Evolutionary conservation across 345 rosid species (phyloP).

Genomic region (Atalantia buxifolia): DNA sequence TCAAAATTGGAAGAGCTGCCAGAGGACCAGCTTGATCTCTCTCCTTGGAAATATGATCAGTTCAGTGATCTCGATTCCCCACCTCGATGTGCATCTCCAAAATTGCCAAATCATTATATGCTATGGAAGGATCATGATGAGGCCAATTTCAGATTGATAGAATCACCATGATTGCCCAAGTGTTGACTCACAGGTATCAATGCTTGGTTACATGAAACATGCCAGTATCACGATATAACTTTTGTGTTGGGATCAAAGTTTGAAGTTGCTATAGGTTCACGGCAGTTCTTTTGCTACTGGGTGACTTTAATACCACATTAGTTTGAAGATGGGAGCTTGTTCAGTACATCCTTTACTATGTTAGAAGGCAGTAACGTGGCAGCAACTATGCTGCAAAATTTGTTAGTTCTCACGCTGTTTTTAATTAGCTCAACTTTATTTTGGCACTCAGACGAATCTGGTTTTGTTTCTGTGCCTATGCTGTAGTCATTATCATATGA

Average conservation of each 20-base stretch:
- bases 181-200: slow-evolving; percentile 8
- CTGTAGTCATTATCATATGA: not conserved
- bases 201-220: not conserved
- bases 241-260: not conserved
- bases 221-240: not conserved
- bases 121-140: slow-evolving; percentile 25
- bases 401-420: not conserved
- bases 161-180: slow-evolving; percentile 29
- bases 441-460: not conserved
- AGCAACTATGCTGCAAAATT: not conserved
- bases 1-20: slow-evolving; percentile 30
- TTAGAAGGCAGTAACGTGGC: not conserved
- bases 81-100: slow-evolving; percentile 20
- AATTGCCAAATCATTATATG: slow-evolving; percentile 17
- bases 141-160: slow-evolving; percentile 29
- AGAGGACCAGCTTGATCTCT: slow-evolving; percentile 20
- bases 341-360: not conserved
- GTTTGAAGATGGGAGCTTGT: not conserved
- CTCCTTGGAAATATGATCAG: slow-evolving; percentile 10
- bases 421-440: not conserved
- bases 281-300: not conserved
- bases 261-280: not conserved
- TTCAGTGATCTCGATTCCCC: slow-evolving; percentile 19
- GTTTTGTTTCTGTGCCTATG: not conserved
- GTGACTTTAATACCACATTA: not conserved